Percentiles rank a stretch among this genome's conserved stretches.
Evolutionary conservation across 148 eudicot species (phyloP).

Genomic region (Dianthus caryophyllus): DNA sequence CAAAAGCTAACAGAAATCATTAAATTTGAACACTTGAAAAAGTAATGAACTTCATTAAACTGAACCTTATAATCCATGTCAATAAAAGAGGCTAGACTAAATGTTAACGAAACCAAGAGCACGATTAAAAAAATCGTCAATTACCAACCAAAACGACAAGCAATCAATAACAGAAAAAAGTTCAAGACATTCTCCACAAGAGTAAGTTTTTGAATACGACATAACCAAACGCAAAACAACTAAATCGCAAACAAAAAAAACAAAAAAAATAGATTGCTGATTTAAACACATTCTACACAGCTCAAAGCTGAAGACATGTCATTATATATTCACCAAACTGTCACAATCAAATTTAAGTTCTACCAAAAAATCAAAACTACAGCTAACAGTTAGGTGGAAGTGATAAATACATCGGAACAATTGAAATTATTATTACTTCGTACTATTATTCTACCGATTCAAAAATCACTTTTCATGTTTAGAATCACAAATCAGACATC

Average conservation of each 20-base stretch:
- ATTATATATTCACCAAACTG: background rate
- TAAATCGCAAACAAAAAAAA: background rate
- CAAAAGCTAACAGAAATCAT: background rate
- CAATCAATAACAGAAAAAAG: background rate
- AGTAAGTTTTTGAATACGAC: background rate
- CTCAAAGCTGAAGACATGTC: background rate
- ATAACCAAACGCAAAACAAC: background rate
- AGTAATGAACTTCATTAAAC: background rate
- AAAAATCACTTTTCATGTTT: background rate
- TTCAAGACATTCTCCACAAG: background rate
- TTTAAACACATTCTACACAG: background rate
- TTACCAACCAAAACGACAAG: too few species aligned
- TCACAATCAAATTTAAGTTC: background rate
- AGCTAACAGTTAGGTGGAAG: background rate
- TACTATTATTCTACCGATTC: background rate
- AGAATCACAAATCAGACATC: background rate
- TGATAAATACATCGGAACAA: background rate
- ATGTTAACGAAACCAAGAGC: background rate
- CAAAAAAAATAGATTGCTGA: background rate
- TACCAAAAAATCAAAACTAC: background rate
- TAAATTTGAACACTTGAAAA: background rate
- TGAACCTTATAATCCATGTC: slow-evolving; percentile 8
- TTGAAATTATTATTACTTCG: background rate
- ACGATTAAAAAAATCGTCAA: too few species aligned
- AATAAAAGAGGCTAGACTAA: background rate